phyloP scores from a whole-genome alignment of 192 early-diverging fungal genomes.

The Haplosporangium gracile region DNA sequence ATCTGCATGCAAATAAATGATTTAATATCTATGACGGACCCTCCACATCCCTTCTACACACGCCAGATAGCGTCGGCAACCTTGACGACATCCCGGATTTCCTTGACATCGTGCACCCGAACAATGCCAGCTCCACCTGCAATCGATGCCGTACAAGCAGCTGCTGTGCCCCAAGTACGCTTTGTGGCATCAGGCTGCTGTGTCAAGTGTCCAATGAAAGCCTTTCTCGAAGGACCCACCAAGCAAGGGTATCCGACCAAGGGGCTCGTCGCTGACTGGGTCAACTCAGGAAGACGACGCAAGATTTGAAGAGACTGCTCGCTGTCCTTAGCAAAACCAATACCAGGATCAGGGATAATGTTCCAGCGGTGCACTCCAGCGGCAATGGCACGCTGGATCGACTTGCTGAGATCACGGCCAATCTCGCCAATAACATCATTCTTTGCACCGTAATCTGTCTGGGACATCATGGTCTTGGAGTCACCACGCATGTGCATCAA shows the following conservation, averaged over 20 bases:
- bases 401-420: constrained; percentile 73
- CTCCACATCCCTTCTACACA: neutral
- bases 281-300: constrained; percentile 74
- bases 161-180: constrained; percentile 91
- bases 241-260: constrained; percentile 86
- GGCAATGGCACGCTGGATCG: constrained; percentile 77
- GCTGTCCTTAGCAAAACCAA: constrained; percentile 96
- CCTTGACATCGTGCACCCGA: constrained; percentile 95
- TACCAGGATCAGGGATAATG: constrained; percentile 96
- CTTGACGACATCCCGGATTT: constrained; percentile 91
- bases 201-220: constrained; percentile 88
- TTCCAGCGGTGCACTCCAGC: constrained; percentile 95
- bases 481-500: constrained; percentile 99
- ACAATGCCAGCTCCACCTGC: constrained; percentile 87
- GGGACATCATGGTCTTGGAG: constrained; percentile 92
- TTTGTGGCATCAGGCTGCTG: constrained; percentile 75
- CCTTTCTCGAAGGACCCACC: constrained; percentile 93
- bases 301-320: constrained; percentile 92
- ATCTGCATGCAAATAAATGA: neutral
- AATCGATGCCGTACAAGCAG: constrained; percentile 85
- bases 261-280: constrained; percentile 54
- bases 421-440: constrained; percentile 80
- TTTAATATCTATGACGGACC: neutral
- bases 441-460: constrained; percentile 75
- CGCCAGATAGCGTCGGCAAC: constrained; percentile 78